Evolutionary conservation across 75 land plant genomes (phyloP).

Genomic region (Selaginella tamariscina): DNA sequence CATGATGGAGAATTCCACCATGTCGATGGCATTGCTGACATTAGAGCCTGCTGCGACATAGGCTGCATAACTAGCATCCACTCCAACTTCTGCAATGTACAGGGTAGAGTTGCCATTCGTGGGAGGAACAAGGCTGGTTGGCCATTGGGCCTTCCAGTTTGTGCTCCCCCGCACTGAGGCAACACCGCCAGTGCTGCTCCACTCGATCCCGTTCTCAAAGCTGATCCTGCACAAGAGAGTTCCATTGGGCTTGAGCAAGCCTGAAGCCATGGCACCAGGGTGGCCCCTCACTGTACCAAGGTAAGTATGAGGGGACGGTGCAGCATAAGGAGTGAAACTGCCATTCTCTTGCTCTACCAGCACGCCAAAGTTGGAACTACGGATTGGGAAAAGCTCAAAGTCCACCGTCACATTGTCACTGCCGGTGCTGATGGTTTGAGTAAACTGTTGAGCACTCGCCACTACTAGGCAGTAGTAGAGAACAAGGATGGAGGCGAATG

Average conservation of each 20-base stretch:
- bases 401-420: neutral
- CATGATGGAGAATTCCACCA: constrained; percentile 1
- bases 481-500: too few species aligned
- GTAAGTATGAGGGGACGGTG: neutral
- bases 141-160: neutral
- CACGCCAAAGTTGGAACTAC: neutral
- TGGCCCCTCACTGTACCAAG: neutral
- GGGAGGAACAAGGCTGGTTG: neutral
- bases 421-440: neutral
- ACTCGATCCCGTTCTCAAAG: neutral
- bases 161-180: neutral
- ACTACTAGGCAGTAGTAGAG: too few species aligned
- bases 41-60: neutral
- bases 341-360: neutral
- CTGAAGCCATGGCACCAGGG: neutral
- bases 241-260: neutral
- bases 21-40: neutral
- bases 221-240: neutral
- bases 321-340: neutral
- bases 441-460: too few species aligned
- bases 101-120: neutral
- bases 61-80: neutral
- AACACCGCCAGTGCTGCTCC: neutral
- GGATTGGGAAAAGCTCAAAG: neutral
- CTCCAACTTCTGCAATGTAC: neutral